phyloP scores from a whole-genome alignment of 2,329 filamentous ascomycete genomes.

The Plectosphaerella sp. region DNA sequence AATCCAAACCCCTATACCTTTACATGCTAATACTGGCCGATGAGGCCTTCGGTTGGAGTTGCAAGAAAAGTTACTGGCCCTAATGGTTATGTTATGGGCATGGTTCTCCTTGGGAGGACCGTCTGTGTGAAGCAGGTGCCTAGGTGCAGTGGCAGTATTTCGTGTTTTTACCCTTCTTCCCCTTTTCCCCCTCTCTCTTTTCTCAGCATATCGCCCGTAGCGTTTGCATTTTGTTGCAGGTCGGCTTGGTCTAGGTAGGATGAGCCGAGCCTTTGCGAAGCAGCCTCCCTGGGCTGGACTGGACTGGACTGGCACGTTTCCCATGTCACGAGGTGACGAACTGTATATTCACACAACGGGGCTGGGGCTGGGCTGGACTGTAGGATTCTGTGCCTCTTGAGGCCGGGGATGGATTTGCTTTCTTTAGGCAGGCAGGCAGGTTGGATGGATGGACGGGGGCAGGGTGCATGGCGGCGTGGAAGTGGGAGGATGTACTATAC shows the following conservation, averaged over 20 bases:
- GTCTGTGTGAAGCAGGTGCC: neutral
- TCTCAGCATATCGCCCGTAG: constrained; percentile 1
- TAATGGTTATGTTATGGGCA: neutral
- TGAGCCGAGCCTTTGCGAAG: neutral
- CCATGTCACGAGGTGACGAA: constrained; percentile 1
- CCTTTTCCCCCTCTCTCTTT: neutral
- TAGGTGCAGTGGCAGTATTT: neutral
- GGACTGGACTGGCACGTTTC: neutral
- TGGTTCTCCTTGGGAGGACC: neutral
- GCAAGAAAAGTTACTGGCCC: neutral
- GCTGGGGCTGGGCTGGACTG: too few species aligned
- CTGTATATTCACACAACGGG: constrained; percentile 1
- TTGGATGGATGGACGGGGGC: too few species aligned
- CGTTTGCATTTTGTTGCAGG: constrained; percentile 1
- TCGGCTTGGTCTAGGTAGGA: neutral
- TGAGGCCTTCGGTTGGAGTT: neutral
- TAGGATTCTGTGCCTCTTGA: too few species aligned
- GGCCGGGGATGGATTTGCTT: too few species aligned
- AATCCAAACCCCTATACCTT: too few species aligned
- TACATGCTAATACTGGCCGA: constrained; percentile 5
- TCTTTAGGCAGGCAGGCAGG: too few species aligned
- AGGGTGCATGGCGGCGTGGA: too few species aligned
- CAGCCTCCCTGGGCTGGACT: neutral
- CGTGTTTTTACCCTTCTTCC: constrained; percentile 1
- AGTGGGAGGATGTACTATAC: neutral